Evolutionary conservation across 2,329 filamentous ascomycete species (phyloP).

Genomic region (Venturia carpophila): DNA sequence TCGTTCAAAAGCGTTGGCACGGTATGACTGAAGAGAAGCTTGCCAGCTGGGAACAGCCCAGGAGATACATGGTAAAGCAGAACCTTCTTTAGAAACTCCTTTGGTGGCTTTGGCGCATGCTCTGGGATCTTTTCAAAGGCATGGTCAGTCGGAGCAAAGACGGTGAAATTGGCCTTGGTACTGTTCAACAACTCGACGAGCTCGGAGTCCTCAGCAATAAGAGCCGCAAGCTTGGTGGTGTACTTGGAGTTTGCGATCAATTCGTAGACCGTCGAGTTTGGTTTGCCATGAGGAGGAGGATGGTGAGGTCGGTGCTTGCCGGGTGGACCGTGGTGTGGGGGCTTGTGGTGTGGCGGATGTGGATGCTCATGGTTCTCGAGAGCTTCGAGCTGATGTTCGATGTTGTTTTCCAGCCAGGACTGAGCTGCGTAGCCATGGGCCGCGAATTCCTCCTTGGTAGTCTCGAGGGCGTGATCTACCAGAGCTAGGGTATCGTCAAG

Average conservation of each 20-base stretch:
- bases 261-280: constrained; percentile 69
- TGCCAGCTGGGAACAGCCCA: constrained; percentile 57
- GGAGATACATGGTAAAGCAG: constrained; percentile 68
- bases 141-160: constrained; percentile 71
- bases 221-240: constrained; percentile 66
- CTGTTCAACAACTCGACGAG: constrained; percentile 67
- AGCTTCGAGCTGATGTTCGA: constrained; percentile 20
- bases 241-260: constrained; percentile 67
- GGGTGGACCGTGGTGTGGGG: constrained; percentile 22
- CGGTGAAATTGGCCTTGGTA: constrained; percentile 65
- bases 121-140: constrained; percentile 63
- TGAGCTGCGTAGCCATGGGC: constrained; percentile 30
- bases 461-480: constrained; percentile 39
- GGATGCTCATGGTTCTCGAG: constrained; percentile 16
- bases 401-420: constrained; percentile 19
- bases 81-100: constrained; percentile 61
- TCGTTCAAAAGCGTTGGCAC: constrained; percentile 61
- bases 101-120: constrained; percentile 52
- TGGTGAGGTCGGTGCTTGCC: constrained; percentile 23
- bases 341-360: constrained; percentile 22
- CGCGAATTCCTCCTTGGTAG: constrained; percentile 33
- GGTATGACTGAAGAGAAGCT: constrained; percentile 63
- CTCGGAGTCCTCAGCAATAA: constrained; percentile 65
- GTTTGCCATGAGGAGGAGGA: constrained; percentile 30
- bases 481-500: constrained; percentile 38